phyloP scores from a whole-genome alignment of 805 yeast species.

The Groenewaldozyma salmanticensis region DNA sequence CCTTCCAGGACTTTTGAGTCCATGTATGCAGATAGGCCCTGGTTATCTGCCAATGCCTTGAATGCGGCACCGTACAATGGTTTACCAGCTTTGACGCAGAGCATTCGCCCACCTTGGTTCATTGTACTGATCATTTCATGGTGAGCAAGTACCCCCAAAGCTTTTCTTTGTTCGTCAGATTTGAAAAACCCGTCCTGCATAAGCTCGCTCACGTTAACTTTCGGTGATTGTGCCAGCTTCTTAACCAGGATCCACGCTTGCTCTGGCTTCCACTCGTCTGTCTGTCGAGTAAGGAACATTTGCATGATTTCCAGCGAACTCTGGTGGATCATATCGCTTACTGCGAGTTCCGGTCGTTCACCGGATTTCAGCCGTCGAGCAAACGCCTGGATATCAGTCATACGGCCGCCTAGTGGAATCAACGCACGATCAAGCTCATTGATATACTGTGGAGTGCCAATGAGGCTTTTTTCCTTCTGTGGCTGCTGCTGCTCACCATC shows the following conservation, averaged over 20 bases:
- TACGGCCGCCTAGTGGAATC: constrained; percentile 84
- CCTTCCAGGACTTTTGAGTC: constrained; percentile 52
- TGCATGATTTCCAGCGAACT: constrained; percentile 84
- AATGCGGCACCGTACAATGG: constrained; percentile 83
- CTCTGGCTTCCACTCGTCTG: constrained; percentile 50
- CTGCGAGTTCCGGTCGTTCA: constrained; percentile 68
- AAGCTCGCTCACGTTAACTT: constrained; percentile 17
- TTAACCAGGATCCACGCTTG: constrained; percentile 85
- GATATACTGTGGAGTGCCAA: background rate
- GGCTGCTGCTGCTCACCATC: constrained; percentile 22
- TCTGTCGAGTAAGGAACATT: constrained; percentile 41
- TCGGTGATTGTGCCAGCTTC: constrained; percentile 34
- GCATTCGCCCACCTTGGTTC: constrained; percentile 69
- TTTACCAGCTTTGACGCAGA: constrained; percentile 63
- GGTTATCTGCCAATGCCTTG: constrained; percentile 48
- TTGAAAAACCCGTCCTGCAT: constrained; percentile 25
- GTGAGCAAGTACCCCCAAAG: constrained; percentile 65
- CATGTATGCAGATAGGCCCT: constrained; percentile 44
- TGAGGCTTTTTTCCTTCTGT: constrained; percentile 6
- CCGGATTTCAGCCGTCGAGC: constrained; percentile 83
- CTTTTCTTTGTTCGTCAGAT: constrained; percentile 32
- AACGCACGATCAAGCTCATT: constrained; percentile 43
- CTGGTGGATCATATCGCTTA: constrained; percentile 70
- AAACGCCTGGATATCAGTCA: constrained; percentile 86
- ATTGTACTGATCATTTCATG: constrained; percentile 62